Evolutionary conservation across 2,329 filamentous ascomycete genomes (phyloP).

Genomic region (Claviceps purpurea): DNA sequence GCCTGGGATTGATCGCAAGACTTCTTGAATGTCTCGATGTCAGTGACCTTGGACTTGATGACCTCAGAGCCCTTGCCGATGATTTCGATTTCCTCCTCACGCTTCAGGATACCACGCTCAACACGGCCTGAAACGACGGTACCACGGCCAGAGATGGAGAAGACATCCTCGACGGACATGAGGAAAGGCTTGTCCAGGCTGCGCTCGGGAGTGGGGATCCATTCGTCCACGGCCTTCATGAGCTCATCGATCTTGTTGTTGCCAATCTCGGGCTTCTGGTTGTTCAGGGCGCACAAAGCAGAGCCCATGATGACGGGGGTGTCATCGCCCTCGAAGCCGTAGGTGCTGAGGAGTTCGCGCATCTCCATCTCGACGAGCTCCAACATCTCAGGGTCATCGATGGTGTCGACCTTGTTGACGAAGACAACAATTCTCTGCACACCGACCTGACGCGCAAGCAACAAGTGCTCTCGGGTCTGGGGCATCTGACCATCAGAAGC

Average conservation of each 20-base stretch:
- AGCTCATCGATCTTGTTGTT: conserved; percentile 81
- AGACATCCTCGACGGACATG: conserved; percentile 93
- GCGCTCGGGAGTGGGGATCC: conserved; percentile 92
- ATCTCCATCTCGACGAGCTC: conserved; percentile 99
- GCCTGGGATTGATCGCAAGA: conserved; percentile 92
- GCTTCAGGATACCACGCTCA: conserved; percentile 88
- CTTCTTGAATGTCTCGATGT: conserved; percentile 99
- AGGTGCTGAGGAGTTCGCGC: conserved; percentile 84
- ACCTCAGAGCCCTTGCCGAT: conserved; percentile 69
- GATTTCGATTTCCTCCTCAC: conserved; percentile 86
- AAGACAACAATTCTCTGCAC: conserved; percentile 98
- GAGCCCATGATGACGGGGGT: conserved; percentile 96
- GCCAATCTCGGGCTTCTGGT: conserved; percentile 77
- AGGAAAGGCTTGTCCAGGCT: conserved; percentile 97
- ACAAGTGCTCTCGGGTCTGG: conserved; percentile 95
- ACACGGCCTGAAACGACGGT: conserved; percentile 96
- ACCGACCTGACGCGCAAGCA: conserved; percentile 95
- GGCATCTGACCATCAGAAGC: conserved; percentile 99
- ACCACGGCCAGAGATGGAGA: conserved; percentile 84
- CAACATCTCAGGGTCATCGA: conserved; percentile 98
- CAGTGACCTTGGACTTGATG: conserved; percentile 98
- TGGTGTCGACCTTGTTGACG: conserved; percentile 97
- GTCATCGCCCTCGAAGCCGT: conserved; percentile 96
- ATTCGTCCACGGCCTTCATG: conserved; percentile 75
- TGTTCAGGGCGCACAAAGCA: conserved; percentile 85